Percentiles rank a stretch among this genome's conserved stretches.
Evolutionary conservation across 305 asterid species (phyloP).

Genomic region (Rubia tinctorum): DNA sequence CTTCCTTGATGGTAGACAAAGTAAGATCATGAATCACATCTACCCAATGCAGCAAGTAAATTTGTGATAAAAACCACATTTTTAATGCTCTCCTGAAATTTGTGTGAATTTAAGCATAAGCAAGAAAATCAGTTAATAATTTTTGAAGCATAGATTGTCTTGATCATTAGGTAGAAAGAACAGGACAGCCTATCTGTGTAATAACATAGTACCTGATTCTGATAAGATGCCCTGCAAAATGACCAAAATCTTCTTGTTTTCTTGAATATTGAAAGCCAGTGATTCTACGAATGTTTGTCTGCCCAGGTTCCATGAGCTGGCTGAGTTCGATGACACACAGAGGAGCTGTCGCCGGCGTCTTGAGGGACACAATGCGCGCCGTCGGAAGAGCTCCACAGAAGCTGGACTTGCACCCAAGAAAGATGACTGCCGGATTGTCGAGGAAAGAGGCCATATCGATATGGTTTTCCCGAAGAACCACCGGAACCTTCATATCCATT

Average conservation of each 20-base stretch:
- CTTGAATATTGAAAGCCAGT: not conserved
- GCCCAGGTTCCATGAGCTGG: conserved; percentile 49
- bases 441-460: conserved; percentile 15
- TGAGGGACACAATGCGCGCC: conserved; percentile 57
- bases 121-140: not conserved
- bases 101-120: not conserved
- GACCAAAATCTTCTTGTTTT: not conserved
- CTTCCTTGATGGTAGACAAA: too few species aligned
- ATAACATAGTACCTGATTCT: not conserved
- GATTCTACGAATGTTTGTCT: not conserved
- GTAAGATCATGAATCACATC: too few species aligned
- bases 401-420: conserved; percentile 13
- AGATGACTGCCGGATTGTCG: conserved; percentile 22
- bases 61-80: too few species aligned
- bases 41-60: too few species aligned
- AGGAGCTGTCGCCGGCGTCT: conserved; percentile 57
- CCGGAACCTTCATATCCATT: conserved; percentile 26
- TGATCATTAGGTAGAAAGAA: not conserved
- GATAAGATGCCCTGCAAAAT: not conserved
- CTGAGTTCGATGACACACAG: conserved; percentile 53
- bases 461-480: conserved; percentile 4
- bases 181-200: not conserved
- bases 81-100: not conserved
- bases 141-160: not conserved
- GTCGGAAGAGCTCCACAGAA: conserved; percentile 38